Base-by-base conservation (phyloP, 805 yeast species). In the Tetrapisispora fleetii region DNA sequence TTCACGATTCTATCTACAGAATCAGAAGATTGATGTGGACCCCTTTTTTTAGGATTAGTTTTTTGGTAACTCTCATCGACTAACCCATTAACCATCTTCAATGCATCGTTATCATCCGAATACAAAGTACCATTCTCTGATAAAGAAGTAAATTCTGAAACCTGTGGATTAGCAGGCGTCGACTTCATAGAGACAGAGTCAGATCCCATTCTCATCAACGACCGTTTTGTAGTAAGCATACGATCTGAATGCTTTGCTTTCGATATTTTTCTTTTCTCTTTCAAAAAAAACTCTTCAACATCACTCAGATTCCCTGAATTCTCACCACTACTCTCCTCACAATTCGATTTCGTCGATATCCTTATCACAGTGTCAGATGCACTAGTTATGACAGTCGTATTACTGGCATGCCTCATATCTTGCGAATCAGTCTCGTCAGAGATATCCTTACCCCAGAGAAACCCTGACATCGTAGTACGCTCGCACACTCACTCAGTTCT, bases 121-220 rank as follows among this genome's bases (percentile, higher is more conserved):
- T 50, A 47, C 2, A 48, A 37, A 18, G 45, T 46, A 21, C 51
- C 28, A 41, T 41, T 50, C 8, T 58, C 57, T 3, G 58, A 50
- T 1, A 58, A 48, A 13, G 63, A 55, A 30, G 51, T 55, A 4
- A 58, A 52, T 27, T 56, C 60, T 9, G 64, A 57, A 2, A 60
- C 45, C 16, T 59, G 62, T 2, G 66, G 64, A 46, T 55, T 57
- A 1, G 66, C 64, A 2, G 66, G 66, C 1, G 58, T 46, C 1
- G 64, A 57, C 46, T 62, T 62, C 53, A 62, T 46, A 6, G 44
- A 35, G 4, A 36, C 19, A 6, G 40, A 19, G 3, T 16, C 43
- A 22, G 44, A 37, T 1, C 40, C 22, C 37, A 27, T 43, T 14
- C 40, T 19, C 10, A 39, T 32, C 24, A 32, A 19, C 1, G 43